Evolutionary conservation across 768 basidiomycete genomes (phyloP).

Genomic region (Lentinula detonsa): DNA sequence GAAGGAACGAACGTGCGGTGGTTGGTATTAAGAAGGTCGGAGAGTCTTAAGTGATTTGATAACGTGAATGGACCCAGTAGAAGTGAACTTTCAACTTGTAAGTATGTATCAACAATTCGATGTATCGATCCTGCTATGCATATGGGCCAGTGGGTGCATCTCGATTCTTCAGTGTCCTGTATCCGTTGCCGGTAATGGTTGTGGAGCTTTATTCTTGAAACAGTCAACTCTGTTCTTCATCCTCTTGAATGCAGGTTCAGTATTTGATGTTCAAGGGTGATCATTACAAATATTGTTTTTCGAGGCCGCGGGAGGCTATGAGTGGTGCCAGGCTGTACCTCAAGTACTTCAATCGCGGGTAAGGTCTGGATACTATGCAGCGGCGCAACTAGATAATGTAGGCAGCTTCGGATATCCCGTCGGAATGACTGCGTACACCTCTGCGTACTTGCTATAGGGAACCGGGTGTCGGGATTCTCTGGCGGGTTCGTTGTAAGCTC

Average conservation of each 20-base stretch:
- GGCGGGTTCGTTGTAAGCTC: not conserved
- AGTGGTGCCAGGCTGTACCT: not conserved
- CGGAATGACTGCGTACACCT: not conserved
- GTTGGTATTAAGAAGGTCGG: slow-evolving; percentile 57
- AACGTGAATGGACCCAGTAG: too few relatives aligned
- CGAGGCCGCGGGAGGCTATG: not conserved
- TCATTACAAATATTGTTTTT: too few relatives aligned
- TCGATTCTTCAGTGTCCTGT: too few relatives aligned
- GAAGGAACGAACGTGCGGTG: slow-evolving; percentile 70
- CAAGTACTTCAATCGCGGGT: not conserved
- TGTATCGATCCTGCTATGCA: too few relatives aligned
- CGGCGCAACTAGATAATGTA: too few relatives aligned
- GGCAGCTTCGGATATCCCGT: not conserved
- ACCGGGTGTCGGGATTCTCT: not conserved
- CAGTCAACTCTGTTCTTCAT: too few relatives aligned
- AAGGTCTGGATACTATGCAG: not conserved
- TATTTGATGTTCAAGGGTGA: too few relatives aligned
- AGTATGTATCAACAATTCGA: too few relatives aligned
- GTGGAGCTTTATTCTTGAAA: too few relatives aligned
- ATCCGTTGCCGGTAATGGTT: too few relatives aligned
- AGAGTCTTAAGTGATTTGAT: slow-evolving; percentile 16
- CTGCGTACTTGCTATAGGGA: not conserved
- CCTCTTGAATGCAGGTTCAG: not conserved
- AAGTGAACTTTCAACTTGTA: too few relatives aligned
- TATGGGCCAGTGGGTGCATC: too few relatives aligned